These are phyloP conservation scores for Heliophila coronopifolia DNA, from an alignment of 441 rosid species.

Conservation along the genomic window DNA sequence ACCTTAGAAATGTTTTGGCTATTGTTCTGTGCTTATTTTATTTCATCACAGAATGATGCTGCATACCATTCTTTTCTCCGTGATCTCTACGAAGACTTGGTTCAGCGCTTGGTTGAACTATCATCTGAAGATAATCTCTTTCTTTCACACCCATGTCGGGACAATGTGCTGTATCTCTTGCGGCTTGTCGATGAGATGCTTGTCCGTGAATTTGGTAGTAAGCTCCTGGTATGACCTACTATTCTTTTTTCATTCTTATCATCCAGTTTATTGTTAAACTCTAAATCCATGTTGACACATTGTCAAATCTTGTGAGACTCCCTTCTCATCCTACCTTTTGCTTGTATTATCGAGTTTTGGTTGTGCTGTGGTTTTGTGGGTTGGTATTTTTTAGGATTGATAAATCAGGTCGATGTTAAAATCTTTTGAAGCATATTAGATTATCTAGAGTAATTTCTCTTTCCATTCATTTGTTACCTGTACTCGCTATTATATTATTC, in stretches of 20 bases:
- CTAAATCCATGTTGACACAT: conserved; percentile 10
- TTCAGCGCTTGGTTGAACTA: conserved; percentile 65
- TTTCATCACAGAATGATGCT: conserved; percentile 50
- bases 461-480: conserved; percentile 12
- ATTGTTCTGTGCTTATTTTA: conserved; percentile 22
- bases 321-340: not conserved
- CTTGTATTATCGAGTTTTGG: not conserved
- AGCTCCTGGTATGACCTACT: conserved; percentile 56
- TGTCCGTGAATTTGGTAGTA: conserved; percentile 67
- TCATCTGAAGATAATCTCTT: conserved; percentile 83
- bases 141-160: conserved; percentile 88
- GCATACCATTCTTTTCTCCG: conserved; percentile 58
- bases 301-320: not conserved
- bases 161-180: conserved; percentile 79
- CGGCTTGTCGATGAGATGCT: conserved; percentile 88
- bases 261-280: conserved; percentile 11
- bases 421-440: conserved; percentile 4
- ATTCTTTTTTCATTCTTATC: not conserved
- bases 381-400: not conserved
- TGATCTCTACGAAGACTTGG: conserved; percentile 71
- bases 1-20: conserved; percentile 3
- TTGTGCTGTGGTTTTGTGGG: conserved; percentile 11
- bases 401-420: conserved; percentile 6
- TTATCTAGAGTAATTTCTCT: conserved; percentile 16
- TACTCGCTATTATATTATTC: conserved; percentile 7